Base-by-base conservation (phyloP, 345 rosid species). In the Carallia brachiata region DNA sequence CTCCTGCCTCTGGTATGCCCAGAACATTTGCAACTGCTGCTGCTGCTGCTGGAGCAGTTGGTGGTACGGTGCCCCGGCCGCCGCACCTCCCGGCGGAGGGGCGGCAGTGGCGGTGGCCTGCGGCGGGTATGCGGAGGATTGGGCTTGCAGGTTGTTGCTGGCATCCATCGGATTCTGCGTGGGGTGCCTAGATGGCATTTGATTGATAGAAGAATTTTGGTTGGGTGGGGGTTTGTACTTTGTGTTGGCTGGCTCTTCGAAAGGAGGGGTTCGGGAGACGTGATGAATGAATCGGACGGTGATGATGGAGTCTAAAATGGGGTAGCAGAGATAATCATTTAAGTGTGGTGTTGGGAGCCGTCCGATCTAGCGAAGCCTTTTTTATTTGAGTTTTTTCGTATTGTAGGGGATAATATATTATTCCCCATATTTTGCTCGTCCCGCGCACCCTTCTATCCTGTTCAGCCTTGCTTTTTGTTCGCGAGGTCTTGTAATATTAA, bases 21-120 rank as follows among this genome's bases (percentile, higher is more conserved):
- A 94, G 76, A 94, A 94, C 91, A 87, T 75, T 65, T 91, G 97
- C 52, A 93, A 90, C 73, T 90, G 95, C 36, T 88, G 92, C n/a
- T 93, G 93, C 34, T 91, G 98, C 63, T 90, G 98, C 68, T 91
- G 96, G 19, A 91, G 87, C 47, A 91, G 97, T 75, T 91, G 94
- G 66, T 87, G 89, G 80, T 75, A 86, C 0, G 97, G 86, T 12
- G 87, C 73, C 10, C 85, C 72, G 8, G 84, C 78, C 12, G 84
- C 77, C 4, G 78, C 15, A 1, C 70, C 13, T 0, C 85, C 31
- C 7, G 78, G 65, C 28, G 82, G 63, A 16, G 79, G 57, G 73
- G 64, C 0, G 60, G 58, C 60, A 83, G 72, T 12, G 82, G 50
- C 10, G 73, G 69, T 63, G 72, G 78, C 30, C 77, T 77, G 85